Evolutionary conservation across 169 alveolate species (phyloP), one percentile per base, ranked within the genome.

Genomic region (Plasmodium gonderi): DNA sequence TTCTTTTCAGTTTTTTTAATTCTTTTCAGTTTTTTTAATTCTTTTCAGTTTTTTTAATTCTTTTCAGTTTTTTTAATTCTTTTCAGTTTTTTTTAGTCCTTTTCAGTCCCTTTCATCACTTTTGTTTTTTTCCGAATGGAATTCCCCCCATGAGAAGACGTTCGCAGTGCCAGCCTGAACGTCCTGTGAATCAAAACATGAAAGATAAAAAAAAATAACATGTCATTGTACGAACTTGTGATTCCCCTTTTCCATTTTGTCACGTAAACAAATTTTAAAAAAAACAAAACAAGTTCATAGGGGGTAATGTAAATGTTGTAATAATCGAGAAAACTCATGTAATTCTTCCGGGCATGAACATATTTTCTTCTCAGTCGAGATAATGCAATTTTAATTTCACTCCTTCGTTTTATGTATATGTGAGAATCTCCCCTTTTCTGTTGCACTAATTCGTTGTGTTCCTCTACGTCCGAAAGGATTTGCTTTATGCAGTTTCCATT

Each of bases 151-250:
- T 54, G 69, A n/a, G 69, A 26, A 12, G 36, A 11, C 72, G 72
- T 36, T 36, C 26, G 38, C 72, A 29, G 72, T 40, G 85, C 77
- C 64, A 85, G 31, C 44, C 29, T 20, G 49, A 74, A 85, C 23
- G 92, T 42, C 44, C 38, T 85, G 65, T 44, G 67, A 23, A 85
- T 26, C 79, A 85, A 54, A 36, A 51, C 49, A 38, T 75, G 87
- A 74, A 85, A 85, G n/a, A 75, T 77, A 77, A 85, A 85, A 85
- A 85, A 74, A 45, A 38, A 85, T 20, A 85, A 29, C 79, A 74
- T 17, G 17, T 85, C 79, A 20, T 33, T 74, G 79, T 74, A 85
- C 26, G 92, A 60, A 51, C 68, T n/a, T 23, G 38, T 47, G 20
- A 85, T 85, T 42, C 67, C 78, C 33, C 44, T 85, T 75, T 85